Base-by-base conservation (phyloP, 169 alveolate species). In the Cryptosporidium sp. region DNA sequence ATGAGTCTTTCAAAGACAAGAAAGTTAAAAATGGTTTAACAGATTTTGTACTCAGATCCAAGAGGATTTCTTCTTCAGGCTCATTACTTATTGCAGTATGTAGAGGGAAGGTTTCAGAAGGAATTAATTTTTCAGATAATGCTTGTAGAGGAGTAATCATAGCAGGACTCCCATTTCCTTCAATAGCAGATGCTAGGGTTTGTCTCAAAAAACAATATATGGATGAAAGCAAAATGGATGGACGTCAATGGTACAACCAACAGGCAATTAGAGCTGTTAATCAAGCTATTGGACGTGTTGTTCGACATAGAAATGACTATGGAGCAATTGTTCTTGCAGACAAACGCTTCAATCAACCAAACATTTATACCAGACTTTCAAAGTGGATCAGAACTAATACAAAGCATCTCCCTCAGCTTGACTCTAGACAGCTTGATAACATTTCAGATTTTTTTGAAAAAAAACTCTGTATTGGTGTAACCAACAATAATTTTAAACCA, bases 231-330 rank as follows among this genome's bases (percentile, higher is more conserved):
- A 84, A 69, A 39, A 75, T 87, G 37, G 93, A 67, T 70, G 97
- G 97, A 33, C 70, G 87, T 50, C 95, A 95, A 58, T 98, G 99
- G 99, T 96, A 97, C 93, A 86, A 93, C 51, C 94, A 95, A 74
- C 96, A 97, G 91, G 99, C 99, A 3, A 96, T 97, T 43, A 93
- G 99, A 86, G 98, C 99, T 18, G 96, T 96, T 33, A 98, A 98
- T 93, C 98, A 98, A 91, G 98, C 99, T 3, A 92, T 97, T 23
- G 99, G 99, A 29, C 95, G 99, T 86, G 98, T 97, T 33, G 96
- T 98, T 33, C 93, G 99, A 71, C 99, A 98, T 93, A 93, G 87
- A 61, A 84, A 96, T 70, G 99, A 97, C 86, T 97, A 96, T 86
- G 99, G 99, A 41, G 92, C 94, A 23, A 94, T 97, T 43, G 75